A percentile compares a stretch with the other conserved stretches of the same genome.
Conservation (phyloP, 2,329 filamentous ascomycete genomes). For the Cladophialophora bantiana region DNA sequence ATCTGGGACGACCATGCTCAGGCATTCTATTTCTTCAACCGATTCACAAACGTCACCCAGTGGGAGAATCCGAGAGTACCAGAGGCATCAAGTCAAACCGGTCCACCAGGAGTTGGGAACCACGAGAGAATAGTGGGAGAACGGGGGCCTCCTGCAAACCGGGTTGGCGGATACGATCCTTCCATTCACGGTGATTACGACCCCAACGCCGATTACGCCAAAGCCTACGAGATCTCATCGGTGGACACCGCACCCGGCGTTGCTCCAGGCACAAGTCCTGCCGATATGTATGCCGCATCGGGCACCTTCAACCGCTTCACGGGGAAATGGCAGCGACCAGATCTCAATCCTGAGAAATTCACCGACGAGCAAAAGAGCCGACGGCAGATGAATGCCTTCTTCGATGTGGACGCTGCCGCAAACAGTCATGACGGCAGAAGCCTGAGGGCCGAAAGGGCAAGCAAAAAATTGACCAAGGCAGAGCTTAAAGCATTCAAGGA, state of each 20-base stretch:
- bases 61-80: slow-evolving; percentile 87
- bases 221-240: slow-evolving; percentile 56
- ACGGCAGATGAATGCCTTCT: slow-evolving; percentile 91
- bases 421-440: slow-evolving; percentile 90
- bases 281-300: slow-evolving; percentile 67
- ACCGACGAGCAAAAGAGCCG: slow-evolving; percentile 86
- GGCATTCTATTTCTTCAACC: slow-evolving; percentile 85
- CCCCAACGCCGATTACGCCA: slow-evolving; percentile 91
- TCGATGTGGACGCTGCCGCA: slow-evolving; percentile 92
- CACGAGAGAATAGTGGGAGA: slow-evolving; percentile 46
- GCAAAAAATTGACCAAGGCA: slow-evolving; percentile 81
- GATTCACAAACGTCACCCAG: slow-evolving; percentile 75
- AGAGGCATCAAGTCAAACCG: slow-evolving; percentile 45
- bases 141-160: slow-evolving; percentile 46
- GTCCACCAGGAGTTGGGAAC: slow-evolving; percentile 41
- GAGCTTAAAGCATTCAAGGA: slow-evolving; percentile 92
- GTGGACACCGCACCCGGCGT: slow-evolving; percentile 46
- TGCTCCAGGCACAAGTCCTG: slow-evolving; percentile 50
- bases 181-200: slow-evolving; percentile 97
- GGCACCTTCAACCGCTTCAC: slow-evolving; percentile 92
- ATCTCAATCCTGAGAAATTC: slow-evolving; percentile 75
- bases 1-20: slow-evolving; percentile 74
- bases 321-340: slow-evolving; percentile 76
- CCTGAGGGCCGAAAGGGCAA: slow-evolving; percentile 85
- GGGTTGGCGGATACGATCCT: slow-evolving; percentile 83